Evolutionary conservation across 2,329 filamentous ascomycete genomes (phyloP).

Genomic region (Fusarium nodosum): DNA sequence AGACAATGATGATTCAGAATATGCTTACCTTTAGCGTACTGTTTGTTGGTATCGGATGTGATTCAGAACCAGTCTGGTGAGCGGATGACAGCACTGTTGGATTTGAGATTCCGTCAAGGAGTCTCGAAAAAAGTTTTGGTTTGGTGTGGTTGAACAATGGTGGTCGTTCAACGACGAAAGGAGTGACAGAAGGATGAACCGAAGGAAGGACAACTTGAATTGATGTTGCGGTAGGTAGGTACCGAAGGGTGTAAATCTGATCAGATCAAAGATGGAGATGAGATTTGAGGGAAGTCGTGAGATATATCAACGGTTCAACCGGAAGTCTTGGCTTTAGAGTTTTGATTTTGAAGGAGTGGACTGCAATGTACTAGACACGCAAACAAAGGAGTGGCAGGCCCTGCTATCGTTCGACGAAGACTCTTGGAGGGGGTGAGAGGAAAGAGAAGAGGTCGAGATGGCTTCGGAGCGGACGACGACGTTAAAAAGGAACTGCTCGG

Average conservation of each 20-base stretch:
- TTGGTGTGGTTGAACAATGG: conserved; percentile 45
- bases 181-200: conserved; percentile 48
- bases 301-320: conserved; percentile 51
- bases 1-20: conserved; percentile 32
- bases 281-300: conserved; percentile 39
- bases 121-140: conserved; percentile 28
- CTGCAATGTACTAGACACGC: conserved; percentile 53
- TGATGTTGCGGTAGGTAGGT: conserved; percentile 36
- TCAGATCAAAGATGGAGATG: conserved; percentile 2
- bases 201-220: conserved; percentile 43
- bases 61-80: conserved; percentile 50
- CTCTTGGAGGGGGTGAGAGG: conserved; percentile 49
- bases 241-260: conserved; percentile 25
- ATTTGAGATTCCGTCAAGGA: conserved; percentile 49
- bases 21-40: conserved; percentile 37
- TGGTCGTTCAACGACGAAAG: conserved; percentile 40
- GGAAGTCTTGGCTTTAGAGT: conserved; percentile 45
- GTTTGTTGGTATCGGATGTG: conserved; percentile 29
- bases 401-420: conserved; percentile 48
- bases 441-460: conserved; percentile 40
- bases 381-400: conserved; percentile 50
- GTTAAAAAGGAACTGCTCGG: conserved; percentile 51
- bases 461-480: conserved; percentile 45
- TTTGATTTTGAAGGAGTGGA: conserved; percentile 51
- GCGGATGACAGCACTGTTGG: conserved; percentile 44